Base-by-base conservation (phyloP, 345 rosid genomes). In the Anastatica hierochuntica region DNA sequence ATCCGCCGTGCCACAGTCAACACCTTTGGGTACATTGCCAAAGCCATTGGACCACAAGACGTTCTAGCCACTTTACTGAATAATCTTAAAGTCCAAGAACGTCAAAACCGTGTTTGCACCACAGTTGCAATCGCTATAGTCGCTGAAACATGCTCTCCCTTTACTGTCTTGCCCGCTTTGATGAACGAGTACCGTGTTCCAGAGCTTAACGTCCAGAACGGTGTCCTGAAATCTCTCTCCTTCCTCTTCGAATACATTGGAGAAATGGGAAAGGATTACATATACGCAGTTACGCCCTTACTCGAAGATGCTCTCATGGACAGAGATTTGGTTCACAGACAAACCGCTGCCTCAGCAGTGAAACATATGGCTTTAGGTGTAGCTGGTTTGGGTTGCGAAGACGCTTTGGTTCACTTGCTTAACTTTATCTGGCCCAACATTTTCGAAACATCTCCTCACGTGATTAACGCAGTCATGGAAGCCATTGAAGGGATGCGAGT, bases 21-120 rank as follows among this genome's bases (percentile, higher is more conserved):
- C 66, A 94, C 99, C 18, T 92, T 94, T 19, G 99, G 99, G 43
- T 94, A 94, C 57, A 94, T 94, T 8, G 99, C 99, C 6, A 94
- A 88, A 74, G 99, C 99, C 68, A 94, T 94, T 65, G 99, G 99
- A 5, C 99, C 99, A 5, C 99, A 94, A 43, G 99, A 94, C 76
- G 99, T 94, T 31, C 63, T 94, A 51, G 99, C 97, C 13, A 94
- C 99, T 12, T 77, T 94, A 9, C 63, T 94, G 68, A 94, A 94
- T 74, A 94, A 94, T 67, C 95, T 94, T 47, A 94, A 88, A 82
- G 99, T 94, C 53, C 99, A 94, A 75, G 99, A 94, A 64, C 84
- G 97, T 9, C 99, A 88, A 71, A 94, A 94, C 59, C 99, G 99
- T 75, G 99, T 92, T 18, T 88, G 99, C 73, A 94, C 99, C n/a